These are phyloP conservation scores for Keithomyces neogunnii DNA, from an alignment of 2,329 filamentous ascomycete species.

Conservation along the genomic window DNA sequence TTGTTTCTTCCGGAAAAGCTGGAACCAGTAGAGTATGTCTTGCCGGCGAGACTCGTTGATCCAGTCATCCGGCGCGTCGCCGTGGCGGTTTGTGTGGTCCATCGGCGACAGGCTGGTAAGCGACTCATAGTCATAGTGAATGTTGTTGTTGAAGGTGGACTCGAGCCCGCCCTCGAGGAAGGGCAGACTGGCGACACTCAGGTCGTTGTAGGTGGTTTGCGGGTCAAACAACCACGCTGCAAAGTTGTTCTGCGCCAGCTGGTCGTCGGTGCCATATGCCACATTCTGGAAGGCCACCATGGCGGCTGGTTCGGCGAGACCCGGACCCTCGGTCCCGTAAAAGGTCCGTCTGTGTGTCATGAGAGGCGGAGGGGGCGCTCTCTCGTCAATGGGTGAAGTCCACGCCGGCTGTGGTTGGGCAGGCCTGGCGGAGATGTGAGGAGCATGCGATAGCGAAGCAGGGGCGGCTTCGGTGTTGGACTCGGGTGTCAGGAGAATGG, in stretches of 20 bases:
- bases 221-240: conserved; percentile 43
- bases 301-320: conserved; percentile 22
- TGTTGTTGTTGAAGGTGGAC: conserved; percentile 42
- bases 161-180: conserved; percentile 42
- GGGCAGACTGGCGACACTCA: conserved; percentile 33
- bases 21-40: conserved; percentile 36
- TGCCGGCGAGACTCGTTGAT: conserved; percentile 35
- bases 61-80: conserved; percentile 32
- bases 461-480: conserved; percentile 22
- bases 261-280: conserved; percentile 21
- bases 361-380: conserved; percentile 20
- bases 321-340: conserved; percentile 22
- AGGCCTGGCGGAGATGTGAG: background rate
- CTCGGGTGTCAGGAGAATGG: conserved; percentile 35
- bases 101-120: conserved; percentile 38
- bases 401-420: conserved; percentile 13
- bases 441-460: conserved; percentile 14
- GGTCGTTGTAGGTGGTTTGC: conserved; percentile 31
- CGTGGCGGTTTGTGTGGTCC: conserved; percentile 31
- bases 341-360: conserved; percentile 29
- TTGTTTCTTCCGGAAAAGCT: conserved; percentile 34
- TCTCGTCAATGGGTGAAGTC: conserved; percentile 25
- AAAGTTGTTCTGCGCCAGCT: conserved; percentile 35
- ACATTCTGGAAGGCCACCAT: conserved; percentile 21
- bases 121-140: conserved; percentile 43